Conservation (phyloP, 2,329 filamentous ascomycete genomes). For the Coniochaeta sp. region DNA sequence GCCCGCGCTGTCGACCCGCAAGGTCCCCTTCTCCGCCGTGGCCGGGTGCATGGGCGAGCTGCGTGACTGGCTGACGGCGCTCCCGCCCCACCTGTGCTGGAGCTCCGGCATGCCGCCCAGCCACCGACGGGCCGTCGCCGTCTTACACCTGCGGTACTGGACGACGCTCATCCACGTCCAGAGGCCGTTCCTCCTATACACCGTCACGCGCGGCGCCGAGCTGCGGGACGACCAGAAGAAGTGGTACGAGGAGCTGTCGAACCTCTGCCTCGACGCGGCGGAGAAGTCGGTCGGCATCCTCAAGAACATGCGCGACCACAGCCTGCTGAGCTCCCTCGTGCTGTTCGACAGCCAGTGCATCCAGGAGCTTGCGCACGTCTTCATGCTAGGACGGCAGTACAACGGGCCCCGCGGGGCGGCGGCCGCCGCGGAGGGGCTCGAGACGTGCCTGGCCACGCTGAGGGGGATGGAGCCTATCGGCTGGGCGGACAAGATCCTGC, state of each 20-base stretch:
- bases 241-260: conserved; percentile 4
- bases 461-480: conserved; percentile 6
- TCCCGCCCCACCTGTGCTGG: conserved; percentile 6
- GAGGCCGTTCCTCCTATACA: conserved; percentile 5
- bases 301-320: not conserved
- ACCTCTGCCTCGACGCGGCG: conserved; percentile 3
- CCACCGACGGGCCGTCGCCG: conserved; percentile 4
- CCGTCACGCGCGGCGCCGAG: not conserved
- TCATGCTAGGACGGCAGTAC: conserved; percentile 4
- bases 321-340: conserved; percentile 5
- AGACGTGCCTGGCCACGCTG: conserved; percentile 5
- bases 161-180: conserved; percentile 5
- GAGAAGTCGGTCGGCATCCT: conserved; percentile 5
- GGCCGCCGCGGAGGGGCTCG: not conserved
- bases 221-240: not conserved
- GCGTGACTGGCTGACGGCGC: not conserved
- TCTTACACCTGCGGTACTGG: conserved; percentile 8
- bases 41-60: conserved; percentile 4
- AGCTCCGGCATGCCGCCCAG: not conserved
- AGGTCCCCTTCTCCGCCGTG: conserved; percentile 6
- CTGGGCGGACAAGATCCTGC: conserved; percentile 7
- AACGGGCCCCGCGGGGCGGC: not conserved
- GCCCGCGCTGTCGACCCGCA: not conserved
- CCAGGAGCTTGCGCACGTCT: conserved; percentile 7
- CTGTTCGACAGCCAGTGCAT: conserved; percentile 7